These are phyloP conservation scores for Adiantum capillusveneris DNA, from an alignment of 75 land plant species.

Conservation along the genomic window DNA sequence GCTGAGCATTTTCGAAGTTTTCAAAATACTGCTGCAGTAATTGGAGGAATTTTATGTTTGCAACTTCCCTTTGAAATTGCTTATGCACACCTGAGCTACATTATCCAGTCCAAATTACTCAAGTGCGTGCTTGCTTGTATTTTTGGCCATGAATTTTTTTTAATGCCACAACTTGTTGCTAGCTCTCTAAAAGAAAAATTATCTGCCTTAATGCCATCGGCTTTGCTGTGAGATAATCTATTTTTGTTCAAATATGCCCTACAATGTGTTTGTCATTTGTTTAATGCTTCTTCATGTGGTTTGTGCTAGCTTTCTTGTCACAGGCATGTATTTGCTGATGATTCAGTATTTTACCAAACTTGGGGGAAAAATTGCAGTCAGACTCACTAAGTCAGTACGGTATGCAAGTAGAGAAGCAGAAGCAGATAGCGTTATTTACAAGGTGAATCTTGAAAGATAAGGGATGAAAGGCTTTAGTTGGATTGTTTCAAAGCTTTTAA, in stretches of 20 bases:
- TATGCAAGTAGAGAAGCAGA: slow-evolving; percentile 47
- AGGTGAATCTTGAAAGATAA: too few relatives aligned
- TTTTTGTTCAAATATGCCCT: too few relatives aligned
- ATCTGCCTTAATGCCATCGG: too few relatives aligned
- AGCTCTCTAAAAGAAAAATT: not conserved
- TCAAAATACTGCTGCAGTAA: slow-evolving; percentile 67
- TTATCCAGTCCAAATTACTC: slow-evolving; percentile 33
- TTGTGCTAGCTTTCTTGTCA: slow-evolving; percentile 59
- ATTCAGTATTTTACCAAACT: slow-evolving; percentile 70
- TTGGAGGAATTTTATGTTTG: slow-evolving; percentile 68
- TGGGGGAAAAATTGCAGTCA: slow-evolving; percentile 72
- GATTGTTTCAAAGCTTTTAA: too few relatives aligned
- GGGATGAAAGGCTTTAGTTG: too few relatives aligned
- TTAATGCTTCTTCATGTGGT: not conserved
- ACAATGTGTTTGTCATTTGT: too few relatives aligned
- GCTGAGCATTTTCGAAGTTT: slow-evolving; percentile 44
- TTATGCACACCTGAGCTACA: slow-evolving; percentile 75
- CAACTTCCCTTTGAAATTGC: slow-evolving; percentile 91
- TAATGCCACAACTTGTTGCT: not conserved
- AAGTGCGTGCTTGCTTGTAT: slow-evolving; percentile 43
- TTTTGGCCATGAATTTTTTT: not conserved
- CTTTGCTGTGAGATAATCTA: too few relatives aligned
- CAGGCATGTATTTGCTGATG: slow-evolving; percentile 61
- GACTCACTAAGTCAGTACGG: slow-evolving; percentile 60
- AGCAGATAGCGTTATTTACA: slow-evolving; percentile 82